Percentiles rank a stretch among this genome's conserved stretches.
These are phyloP conservation scores for Ophiocordyceps robertsii DNA, from an alignment of 2,329 filamentous ascomycete species.

Conservation along the genomic window DNA sequence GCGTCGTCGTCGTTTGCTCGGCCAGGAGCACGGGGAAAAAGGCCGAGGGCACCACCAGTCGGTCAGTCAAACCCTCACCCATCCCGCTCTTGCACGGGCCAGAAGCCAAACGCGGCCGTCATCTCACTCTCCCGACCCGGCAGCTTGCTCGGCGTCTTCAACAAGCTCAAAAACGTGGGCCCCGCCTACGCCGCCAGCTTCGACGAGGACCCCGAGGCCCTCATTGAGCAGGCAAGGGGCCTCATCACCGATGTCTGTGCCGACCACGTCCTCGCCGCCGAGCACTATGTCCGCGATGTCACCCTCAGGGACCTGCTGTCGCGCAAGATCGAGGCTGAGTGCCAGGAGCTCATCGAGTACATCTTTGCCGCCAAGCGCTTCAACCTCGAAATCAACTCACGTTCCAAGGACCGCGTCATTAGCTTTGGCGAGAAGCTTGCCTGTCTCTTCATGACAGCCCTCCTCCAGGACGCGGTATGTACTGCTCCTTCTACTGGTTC, in stretches of 20 bases:
- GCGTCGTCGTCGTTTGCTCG: constrained; percentile 88
- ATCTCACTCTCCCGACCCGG: background rate
- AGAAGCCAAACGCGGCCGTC: background rate
- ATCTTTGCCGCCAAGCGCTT: constrained; percentile 50
- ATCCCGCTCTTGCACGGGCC: background rate
- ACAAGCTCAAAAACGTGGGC: constrained; percentile 40
- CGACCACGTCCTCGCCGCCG: constrained; percentile 67
- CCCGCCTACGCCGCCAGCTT: constrained; percentile 31
- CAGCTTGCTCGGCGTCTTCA: constrained; percentile 47
- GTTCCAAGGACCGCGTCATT: constrained; percentile 76
- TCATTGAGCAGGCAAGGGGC: constrained; percentile 52
- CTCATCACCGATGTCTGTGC: constrained; percentile 70
- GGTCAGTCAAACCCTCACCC: constrained; percentile 41
- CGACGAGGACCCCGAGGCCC: constrained; percentile 35
- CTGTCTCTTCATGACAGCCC: constrained; percentile 77
- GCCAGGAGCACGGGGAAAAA: constrained; percentile 92
- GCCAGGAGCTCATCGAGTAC: constrained; percentile 66
- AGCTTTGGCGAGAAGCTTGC: constrained; percentile 94
- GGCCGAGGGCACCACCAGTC: constrained; percentile 85
- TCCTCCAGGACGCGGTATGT: constrained; percentile 59
- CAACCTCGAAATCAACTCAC: constrained; percentile 62
- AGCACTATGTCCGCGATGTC: constrained; percentile 44
- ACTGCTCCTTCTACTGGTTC: background rate
- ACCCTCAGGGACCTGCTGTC: constrained; percentile 45
- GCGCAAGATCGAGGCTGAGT: constrained; percentile 62